These are phyloP conservation scores for Tulasnella sp. DNA, from an alignment of 768 basidiomycete species.

Conservation along the genomic window DNA sequence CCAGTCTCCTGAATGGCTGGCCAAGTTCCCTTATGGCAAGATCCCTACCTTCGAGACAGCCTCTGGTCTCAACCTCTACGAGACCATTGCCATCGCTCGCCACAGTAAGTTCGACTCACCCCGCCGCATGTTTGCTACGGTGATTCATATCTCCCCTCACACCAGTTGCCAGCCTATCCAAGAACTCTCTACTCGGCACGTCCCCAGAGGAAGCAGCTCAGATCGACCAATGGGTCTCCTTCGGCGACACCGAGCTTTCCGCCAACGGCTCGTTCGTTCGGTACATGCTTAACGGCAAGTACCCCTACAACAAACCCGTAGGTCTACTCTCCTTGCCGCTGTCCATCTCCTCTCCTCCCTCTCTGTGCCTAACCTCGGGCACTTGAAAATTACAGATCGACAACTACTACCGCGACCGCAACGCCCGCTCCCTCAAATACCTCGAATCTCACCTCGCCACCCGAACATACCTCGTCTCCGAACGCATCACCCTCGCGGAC, in stretches of 20 bases:
- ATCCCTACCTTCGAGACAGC: conserved; percentile 72
- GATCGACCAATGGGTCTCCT: conserved; percentile 81
- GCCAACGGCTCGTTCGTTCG: conserved; percentile 39
- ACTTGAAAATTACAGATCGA: conserved; percentile 49
- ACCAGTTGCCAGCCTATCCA: conserved; percentile 68
- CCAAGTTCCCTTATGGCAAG: conserved; percentile 51
- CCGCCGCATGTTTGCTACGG: conserved; percentile 63
- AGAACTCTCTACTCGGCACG: conserved; percentile 74
- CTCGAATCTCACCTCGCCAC: conserved; percentile 70
- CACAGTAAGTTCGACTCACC: conserved; percentile 65
- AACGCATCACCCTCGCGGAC: conserved; percentile 94
- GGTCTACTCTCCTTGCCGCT: conserved; percentile 33
- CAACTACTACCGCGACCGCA: conserved; percentile 49
- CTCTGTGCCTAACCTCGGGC: not conserved
- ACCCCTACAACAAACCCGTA: conserved; percentile 80
- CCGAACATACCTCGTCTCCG: conserved; percentile 86
- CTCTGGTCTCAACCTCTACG: conserved; percentile 75
- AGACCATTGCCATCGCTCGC: conserved; percentile 74
- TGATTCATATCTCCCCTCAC: conserved; percentile 36
- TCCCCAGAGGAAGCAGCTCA: conserved; percentile 63
- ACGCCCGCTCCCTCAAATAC: conserved; percentile 55
- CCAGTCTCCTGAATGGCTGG: conserved; percentile 26
- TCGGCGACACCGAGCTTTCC: conserved; percentile 63
- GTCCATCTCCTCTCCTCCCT: not conserved
- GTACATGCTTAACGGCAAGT: conserved; percentile 43